Percentiles rank a stretch among this genome's conserved stretches.
phyloP scores from a whole-genome alignment of 805 yeast genomes.

The Starmerella riodocensis region DNA sequence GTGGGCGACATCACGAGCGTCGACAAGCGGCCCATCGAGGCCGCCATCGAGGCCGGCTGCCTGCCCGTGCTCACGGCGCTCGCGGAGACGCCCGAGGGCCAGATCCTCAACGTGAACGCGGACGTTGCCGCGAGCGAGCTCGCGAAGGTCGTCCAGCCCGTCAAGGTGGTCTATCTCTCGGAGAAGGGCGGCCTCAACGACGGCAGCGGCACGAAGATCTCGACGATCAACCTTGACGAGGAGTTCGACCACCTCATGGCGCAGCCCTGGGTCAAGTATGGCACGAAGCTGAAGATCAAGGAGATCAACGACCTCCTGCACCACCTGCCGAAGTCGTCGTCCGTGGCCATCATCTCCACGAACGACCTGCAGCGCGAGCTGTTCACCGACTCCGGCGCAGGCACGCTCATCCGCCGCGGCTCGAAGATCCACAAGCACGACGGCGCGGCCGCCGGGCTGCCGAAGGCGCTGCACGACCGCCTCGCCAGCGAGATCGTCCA shows the following conservation, averaged over 20 bases:
- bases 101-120: conserved; percentile 91
- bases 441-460: conserved; percentile 41
- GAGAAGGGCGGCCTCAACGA: conserved; percentile 96
- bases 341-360: conserved; percentile 94
- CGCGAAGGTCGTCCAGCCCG: conserved; percentile 92
- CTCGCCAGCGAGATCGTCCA: conserved; percentile 71
- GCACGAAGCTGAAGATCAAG: conserved; percentile 91
- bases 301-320: conserved; percentile 90
- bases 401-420: conserved; percentile 95
- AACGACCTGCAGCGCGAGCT: conserved; percentile 91
- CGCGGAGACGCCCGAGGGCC: conserved; percentile 95
- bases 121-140: conserved; percentile 98
- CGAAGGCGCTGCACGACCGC: conserved; percentile 60
- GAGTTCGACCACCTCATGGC: conserved; percentile 84
- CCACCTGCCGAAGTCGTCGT: conserved; percentile 89
- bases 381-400: conserved; percentile 98
- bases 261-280: conserved; percentile 96
- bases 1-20: conserved; percentile 85
- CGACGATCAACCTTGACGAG: conserved; percentile 86
- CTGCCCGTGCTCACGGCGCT: conserved; percentile 90
- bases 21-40: conserved; percentile 80
- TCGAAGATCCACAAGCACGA: conserved; percentile 61
- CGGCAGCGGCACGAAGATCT: conserved; percentile 80
- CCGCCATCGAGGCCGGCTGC: conserved; percentile 91
- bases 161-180: conserved; percentile 87